Percentiles rank a stretch among this genome's conserved stretches.
Evolutionary conservation across 108 stramenopile species (phyloP).

Genomic region (Nitzschia sp.): DNA sequence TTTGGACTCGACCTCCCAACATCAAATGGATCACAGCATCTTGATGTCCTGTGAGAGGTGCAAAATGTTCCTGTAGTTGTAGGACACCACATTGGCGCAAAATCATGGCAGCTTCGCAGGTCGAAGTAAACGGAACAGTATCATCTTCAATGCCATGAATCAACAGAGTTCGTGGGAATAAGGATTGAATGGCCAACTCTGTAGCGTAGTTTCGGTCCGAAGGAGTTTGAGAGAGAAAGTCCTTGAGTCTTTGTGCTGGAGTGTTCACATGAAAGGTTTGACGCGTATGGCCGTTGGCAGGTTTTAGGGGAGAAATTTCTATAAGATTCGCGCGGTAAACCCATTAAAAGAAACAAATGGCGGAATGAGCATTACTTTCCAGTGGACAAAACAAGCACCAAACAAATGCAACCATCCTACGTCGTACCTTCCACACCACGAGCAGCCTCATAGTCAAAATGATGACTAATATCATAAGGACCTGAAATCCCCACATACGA

Average conservation of each 20-base stretch:
- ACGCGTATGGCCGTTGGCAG: slow-evolving; percentile 60
- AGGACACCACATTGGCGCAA: slow-evolving; percentile 55
- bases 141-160: slow-evolving; percentile 84
- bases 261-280: slow-evolving; percentile 53
- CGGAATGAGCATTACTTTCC: neutral
- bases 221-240: slow-evolving; percentile 16
- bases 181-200: neutral
- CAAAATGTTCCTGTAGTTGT: slow-evolving; percentile 56
- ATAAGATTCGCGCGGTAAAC: neutral
- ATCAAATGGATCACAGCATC: slow-evolving; percentile 77
- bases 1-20: slow-evolving; percentile 53
- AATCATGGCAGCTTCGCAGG: slow-evolving; percentile 60
- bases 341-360: neutral
- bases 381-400: neutral
- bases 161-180: slow-evolving; percentile 47
- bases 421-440: slow-evolving; percentile 63
- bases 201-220: neutral
- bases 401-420: neutral
- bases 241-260: slow-evolving; percentile 49
- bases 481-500: slow-evolving; percentile 71
- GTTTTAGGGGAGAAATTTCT: slow-evolving; percentile 78
- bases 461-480: slow-evolving; percentile 74
- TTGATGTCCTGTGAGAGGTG: slow-evolving; percentile 65
- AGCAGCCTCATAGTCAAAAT: slow-evolving; percentile 85
- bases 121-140: slow-evolving; percentile 78